Percentiles rank a stretch among this genome's conserved stretches.
phyloP scores from a whole-genome alignment of 257 asterid genomes.

The Schizonepeta tenuifolia region DNA sequence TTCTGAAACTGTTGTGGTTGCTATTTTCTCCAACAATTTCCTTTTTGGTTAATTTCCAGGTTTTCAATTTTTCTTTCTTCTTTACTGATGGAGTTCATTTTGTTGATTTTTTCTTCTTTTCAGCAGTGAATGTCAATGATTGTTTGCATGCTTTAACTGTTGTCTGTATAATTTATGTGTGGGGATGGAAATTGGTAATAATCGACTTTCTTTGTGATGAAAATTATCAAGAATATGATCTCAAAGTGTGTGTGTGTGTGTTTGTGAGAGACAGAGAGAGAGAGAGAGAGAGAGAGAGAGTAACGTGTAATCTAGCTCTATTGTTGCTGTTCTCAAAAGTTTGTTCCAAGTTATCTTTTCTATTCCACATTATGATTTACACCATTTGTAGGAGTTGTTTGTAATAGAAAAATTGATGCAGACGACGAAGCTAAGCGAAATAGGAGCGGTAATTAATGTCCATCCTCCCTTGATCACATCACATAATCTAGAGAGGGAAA shows the following conservation, averaged over 20 bases:
- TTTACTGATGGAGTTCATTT: not conserved
- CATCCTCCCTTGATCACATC: not conserved
- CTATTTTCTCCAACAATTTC: too few species aligned
- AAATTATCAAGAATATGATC: not conserved
- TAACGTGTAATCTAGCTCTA: constrained; percentile 9
- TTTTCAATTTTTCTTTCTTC: not conserved
- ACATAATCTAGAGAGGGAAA: not conserved
- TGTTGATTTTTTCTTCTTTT: not conserved
- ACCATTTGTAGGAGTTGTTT: not conserved
- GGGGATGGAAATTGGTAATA: not conserved
- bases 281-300: not conserved
- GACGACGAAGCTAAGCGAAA: not conserved
- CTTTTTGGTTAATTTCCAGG: too few species aligned
- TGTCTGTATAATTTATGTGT: not conserved
- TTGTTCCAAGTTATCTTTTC: not conserved
- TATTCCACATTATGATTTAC: not conserved
- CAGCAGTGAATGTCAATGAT: not conserved
- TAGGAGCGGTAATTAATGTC: not conserved
- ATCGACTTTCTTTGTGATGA: not conserved
- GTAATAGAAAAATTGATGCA: not conserved
- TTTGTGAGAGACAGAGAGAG: too few species aligned
- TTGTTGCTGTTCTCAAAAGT: not conserved
- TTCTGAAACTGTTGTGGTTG: not conserved
- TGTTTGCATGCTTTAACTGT: not conserved
- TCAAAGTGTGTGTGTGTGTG: too few species aligned